Evolutionary conservation across 495 filamentous ascomycete species (phyloP).

Genomic region (Talaromyces trachyspermus): DNA sequence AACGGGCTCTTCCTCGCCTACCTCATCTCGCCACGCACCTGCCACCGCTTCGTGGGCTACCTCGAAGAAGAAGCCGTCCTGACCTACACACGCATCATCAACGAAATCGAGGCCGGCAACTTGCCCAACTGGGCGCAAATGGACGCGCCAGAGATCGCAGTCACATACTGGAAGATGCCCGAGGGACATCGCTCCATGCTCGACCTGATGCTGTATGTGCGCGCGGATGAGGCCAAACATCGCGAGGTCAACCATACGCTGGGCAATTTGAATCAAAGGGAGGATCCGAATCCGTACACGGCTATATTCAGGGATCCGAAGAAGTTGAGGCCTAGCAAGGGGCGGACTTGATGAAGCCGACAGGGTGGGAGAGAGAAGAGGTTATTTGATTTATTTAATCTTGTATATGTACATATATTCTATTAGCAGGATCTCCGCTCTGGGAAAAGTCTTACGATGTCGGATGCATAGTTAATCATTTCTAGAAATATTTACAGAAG

Average conservation of each 20-base stretch:
- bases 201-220: conserved; percentile 79
- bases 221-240: conserved; percentile 95
- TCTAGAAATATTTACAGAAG: no score
- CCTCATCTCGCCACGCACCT: conserved; percentile 79
- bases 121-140: conserved; percentile 78
- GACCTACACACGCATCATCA: conserved; percentile 83
- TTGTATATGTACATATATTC: neutral
- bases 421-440: neutral
- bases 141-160: conserved; percentile 77
- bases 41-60: conserved; percentile 94
- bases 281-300: conserved; percentile 87
- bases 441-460: neutral
- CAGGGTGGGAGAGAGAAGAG: conserved; percentile 79
- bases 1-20: conserved; percentile 89
- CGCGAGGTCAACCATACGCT: conserved; percentile 96
- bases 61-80: conserved; percentile 95
- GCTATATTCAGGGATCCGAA: conserved; percentile 59
- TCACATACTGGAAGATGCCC: conserved; percentile 89
- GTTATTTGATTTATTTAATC: conserved; percentile 47
- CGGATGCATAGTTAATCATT: no score
- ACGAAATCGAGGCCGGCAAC: conserved; percentile 75
- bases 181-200: conserved; percentile 74
- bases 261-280: conserved; percentile 69
- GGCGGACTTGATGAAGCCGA: conserved; percentile 55
- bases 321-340: conserved; percentile 61